phyloP scores from a whole-genome alignment of 2,329 filamentous ascomycete genomes.

The Thielaviopsis punctulata region DNA sequence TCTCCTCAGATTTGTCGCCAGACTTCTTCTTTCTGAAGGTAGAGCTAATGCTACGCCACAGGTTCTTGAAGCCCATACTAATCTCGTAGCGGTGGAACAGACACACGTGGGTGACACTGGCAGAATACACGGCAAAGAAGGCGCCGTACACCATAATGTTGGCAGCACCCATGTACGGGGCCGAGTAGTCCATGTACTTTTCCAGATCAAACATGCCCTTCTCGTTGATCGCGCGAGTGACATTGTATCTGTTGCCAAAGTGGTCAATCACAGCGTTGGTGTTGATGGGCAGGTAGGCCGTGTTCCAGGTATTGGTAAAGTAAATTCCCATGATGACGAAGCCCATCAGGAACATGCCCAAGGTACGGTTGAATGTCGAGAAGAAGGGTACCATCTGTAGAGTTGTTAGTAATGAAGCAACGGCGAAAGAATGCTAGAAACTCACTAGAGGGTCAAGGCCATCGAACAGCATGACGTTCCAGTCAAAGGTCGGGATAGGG shows the following conservation, averaged over 20 bases:
- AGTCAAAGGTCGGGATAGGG: conserved; percentile 26
- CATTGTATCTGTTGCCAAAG: conserved; percentile 30
- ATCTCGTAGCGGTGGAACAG: conserved; percentile 37
- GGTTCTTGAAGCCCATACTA: conserved; percentile 28
- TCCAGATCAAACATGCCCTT: conserved; percentile 27
- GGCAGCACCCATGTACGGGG: conserved; percentile 32
- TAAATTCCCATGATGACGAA: conserved; percentile 39
- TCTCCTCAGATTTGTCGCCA: conserved; percentile 1
- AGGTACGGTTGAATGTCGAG: conserved; percentile 43
- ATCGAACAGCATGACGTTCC: conserved; percentile 22
- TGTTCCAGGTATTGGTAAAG: conserved; percentile 41
- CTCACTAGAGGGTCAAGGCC: conserved; percentile 20
- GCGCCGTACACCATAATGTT: conserved; percentile 35
- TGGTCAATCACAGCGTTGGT: conserved; percentile 34
- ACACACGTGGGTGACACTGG: conserved; percentile 31
- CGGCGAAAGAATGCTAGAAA: too few species aligned
- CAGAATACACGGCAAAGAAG: conserved; percentile 38
- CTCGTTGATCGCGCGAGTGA: conserved; percentile 25
- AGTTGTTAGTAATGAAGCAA: background rate
- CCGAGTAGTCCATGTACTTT: conserved; percentile 33
- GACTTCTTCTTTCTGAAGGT: conserved; percentile 9
- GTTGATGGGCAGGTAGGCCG: conserved; percentile 36
- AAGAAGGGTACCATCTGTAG: conserved; percentile 32
- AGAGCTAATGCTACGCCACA: conserved; percentile 18
- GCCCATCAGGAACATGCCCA: conserved; percentile 37